Conservation (phyloP, 768 basidiomycete species). For the Pleurotus djamor region DNA sequence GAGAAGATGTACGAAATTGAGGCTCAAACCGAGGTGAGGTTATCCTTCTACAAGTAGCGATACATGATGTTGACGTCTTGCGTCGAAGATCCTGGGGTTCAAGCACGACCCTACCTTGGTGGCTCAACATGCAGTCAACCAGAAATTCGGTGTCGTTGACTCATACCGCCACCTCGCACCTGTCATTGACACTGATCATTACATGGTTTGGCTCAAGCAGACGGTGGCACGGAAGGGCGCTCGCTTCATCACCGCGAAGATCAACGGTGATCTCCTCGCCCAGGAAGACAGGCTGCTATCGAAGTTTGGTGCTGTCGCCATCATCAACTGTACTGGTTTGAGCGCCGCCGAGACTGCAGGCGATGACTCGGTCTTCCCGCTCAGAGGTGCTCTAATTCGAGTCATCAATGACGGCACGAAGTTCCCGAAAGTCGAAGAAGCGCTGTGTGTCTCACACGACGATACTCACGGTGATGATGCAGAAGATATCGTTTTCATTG, state of each 20-base stretch:
- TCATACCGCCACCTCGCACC: slow-evolving; percentile 31
- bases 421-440: slow-evolving; percentile 30
- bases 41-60: background rate
- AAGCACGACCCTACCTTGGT: slow-evolving; percentile 19
- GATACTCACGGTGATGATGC: slow-evolving; percentile 22
- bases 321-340: slow-evolving; percentile 35
- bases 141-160: slow-evolving; percentile 26
- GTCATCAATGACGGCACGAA: slow-evolving; percentile 32
- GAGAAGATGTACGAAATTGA: slow-evolving; percentile 26
- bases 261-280: slow-evolving; percentile 26
- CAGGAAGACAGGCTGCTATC: slow-evolving; percentile 20
- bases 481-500: slow-evolving; percentile 31
- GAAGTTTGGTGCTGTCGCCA: slow-evolving; percentile 22
- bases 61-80: background rate
- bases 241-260: slow-evolving; percentile 21
- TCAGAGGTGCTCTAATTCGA: slow-evolving; percentile 32
- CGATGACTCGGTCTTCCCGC: slow-evolving; percentile 30
- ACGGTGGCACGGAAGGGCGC: slow-evolving; percentile 25
- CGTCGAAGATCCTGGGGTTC: slow-evolving; percentile 20
- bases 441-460: slow-evolving; percentile 29
- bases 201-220: slow-evolving; percentile 28
- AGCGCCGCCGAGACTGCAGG: slow-evolving; percentile 24
- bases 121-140: slow-evolving; percentile 22
- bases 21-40: slow-evolving; percentile 1
- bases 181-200: slow-evolving; percentile 33